These are phyloP conservation scores for Sisymbrium altissimum DNA, from an alignment of 345 rosid genomes.

Conservation along the genomic window DNA sequence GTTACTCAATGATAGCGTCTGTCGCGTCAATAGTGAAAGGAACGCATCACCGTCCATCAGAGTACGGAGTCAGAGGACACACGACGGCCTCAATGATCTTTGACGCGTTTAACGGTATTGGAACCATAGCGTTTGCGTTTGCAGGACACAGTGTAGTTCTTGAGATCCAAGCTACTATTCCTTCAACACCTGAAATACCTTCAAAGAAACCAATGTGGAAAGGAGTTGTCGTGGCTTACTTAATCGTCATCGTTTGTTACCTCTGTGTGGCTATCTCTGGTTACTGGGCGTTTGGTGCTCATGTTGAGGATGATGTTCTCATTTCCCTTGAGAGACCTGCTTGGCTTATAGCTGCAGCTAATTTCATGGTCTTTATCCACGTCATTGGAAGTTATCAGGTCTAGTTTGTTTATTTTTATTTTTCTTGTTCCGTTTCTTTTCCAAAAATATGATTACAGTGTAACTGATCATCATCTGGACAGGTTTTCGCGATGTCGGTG, in stretches of 20 bases:
- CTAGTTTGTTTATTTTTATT: neutral
- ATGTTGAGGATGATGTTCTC: conserved; percentile 50
- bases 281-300: conserved; percentile 48
- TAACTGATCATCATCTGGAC: neutral
- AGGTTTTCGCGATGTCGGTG: conserved; percentile 54
- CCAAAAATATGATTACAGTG: neutral
- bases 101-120: conserved; percentile 41
- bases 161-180: conserved; percentile 67
- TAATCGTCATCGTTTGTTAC: conserved; percentile 47
- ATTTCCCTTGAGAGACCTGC: conserved; percentile 43
- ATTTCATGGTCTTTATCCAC: conserved; percentile 49
- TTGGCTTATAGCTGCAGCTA: conserved; percentile 48
- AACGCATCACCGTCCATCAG: conserved; percentile 20
- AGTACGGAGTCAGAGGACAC: conserved; percentile 32
- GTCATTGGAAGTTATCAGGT: conserved; percentile 65
- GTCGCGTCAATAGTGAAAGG: conserved; percentile 33
- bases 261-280: conserved; percentile 42
- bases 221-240: conserved; percentile 47
- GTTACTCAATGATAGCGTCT: conserved; percentile 35
- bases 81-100: conserved; percentile 23
- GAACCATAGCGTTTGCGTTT: conserved; percentile 55
- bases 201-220: conserved; percentile 62
- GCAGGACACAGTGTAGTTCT: conserved; percentile 64
- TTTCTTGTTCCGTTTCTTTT: neutral
- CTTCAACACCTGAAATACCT: conserved; percentile 50